A percentile compares a stretch with the other conserved stretches of the same genome.
phyloP scores from a whole-genome alignment of 1,284 basidiomycete genomes.

The Cryptococcus sp. region DNA sequence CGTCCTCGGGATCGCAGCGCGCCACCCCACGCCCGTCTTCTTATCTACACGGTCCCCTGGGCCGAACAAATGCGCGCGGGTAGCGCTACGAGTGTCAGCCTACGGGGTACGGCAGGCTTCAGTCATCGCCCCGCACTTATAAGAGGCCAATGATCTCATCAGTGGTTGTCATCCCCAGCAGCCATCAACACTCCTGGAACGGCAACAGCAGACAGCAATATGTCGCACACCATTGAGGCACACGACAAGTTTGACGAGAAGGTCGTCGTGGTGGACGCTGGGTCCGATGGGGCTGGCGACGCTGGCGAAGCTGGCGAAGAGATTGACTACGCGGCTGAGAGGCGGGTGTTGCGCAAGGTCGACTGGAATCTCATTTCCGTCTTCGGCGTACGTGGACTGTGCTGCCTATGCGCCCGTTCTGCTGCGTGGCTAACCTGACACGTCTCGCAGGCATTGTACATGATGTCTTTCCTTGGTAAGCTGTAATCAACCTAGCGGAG shows the following conservation, averaged over 20 bases:
- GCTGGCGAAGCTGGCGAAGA: conserved; percentile 6
- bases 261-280: neutral
- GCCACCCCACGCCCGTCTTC: neutral
- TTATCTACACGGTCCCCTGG: neutral
- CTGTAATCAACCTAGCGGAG: neutral
- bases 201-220: neutral
- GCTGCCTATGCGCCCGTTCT: neutral
- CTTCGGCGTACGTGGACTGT: conserved; percentile 4
- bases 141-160: neutral
- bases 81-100: too few relatives aligned
- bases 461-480: conserved; percentile 28
- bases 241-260: neutral
- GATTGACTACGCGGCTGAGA: conserved; percentile 8
- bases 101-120: neutral
- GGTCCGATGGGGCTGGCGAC: neutral
- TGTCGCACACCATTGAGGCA: neutral
- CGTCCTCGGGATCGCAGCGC: too few relatives aligned
- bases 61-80: neutral
- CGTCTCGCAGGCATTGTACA: conserved; percentile 10
- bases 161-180: neutral
- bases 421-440: neutral
- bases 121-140: neutral
- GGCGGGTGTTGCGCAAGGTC: conserved; percentile 10
- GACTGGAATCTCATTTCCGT: conserved; percentile 12
- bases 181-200: too few relatives aligned